Percentiles rank a stretch among this genome's conserved stretches.
Evolutionary conservation across 345 rosid genomes (phyloP).

Genomic region (Atalantia buxifolia): DNA sequence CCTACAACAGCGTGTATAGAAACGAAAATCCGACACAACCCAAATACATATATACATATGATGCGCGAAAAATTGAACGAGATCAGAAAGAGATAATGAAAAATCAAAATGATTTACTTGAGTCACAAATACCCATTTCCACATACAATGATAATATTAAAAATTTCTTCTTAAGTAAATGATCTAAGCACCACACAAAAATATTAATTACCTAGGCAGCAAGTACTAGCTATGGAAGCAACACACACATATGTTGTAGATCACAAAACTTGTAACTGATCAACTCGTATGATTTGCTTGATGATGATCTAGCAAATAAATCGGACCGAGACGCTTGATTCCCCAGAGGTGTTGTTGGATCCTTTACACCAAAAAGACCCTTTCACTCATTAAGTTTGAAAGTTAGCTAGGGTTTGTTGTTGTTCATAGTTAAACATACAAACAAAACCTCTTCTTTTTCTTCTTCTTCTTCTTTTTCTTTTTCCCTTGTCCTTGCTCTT

Average conservation of each 20-base stretch:
- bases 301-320: constrained; percentile 25
- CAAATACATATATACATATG: not conserved
- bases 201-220: not conserved
- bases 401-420: constrained; percentile 15
- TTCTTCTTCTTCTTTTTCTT: constrained; percentile 5
- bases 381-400: constrained; percentile 4
- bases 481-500: not conserved
- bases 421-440: not conserved
- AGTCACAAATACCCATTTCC: not conserved
- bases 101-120: not conserved
- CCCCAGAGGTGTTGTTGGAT: constrained; percentile 37
- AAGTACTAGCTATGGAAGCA: not conserved
- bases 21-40: not conserved
- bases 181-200: not conserved
- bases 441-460: not conserved
- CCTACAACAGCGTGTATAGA: not conserved
- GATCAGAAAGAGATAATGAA: not conserved
- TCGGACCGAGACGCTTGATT: constrained; percentile 70
- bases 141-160: not conserved
- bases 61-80: not conserved
- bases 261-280: not conserved
- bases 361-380: constrained; percentile 20
- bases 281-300: constrained; percentile 25
- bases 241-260: not conserved
- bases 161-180: not conserved